Base-by-base conservation (phyloP, 352 stramenopile genomes). In the Phytophthora boehmeriae region DNA sequence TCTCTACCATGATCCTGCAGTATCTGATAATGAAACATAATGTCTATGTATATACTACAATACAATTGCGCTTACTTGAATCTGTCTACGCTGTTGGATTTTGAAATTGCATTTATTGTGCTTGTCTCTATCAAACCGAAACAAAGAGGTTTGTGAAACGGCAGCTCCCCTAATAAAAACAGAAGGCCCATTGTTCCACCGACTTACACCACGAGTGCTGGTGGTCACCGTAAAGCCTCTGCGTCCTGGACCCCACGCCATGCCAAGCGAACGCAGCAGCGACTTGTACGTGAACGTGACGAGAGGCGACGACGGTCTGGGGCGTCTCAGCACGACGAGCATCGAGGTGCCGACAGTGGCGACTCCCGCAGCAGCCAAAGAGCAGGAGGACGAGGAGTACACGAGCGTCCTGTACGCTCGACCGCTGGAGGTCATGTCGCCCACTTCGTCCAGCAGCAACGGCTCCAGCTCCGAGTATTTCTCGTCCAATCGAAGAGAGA, bases 391-490 rank as follows among this genome's bases (percentile, higher is more conserved):
- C 35, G 28, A 36, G 5, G 72, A 74, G 43, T 80, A 65, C 48
- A 67, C 61, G 16, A 75, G 32, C 32, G 66, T 73, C 4, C 41
- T 76, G 39, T 77, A 66, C 38, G 35, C 67, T 22, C 65, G 53
- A 44, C 54, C 50, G 6, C 13, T 68, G 61, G 71, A 83, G 25
- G 48, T 68, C 39, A 71, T 74, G 44, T 88, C 78, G 42, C 75
- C 78, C 14, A 85, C 78, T 10, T 88, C 78, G 0, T 86, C 78
- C 17, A 86, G 78, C 34, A 88, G 76, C 59, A 83, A 86, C 39
- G 76, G 64, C 10, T 88, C 78, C 13, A 66, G 35, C 8, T 23
- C 51, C 5, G 78, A 83, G 30, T 54, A 66, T 30, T 72, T 62
- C 44, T 25, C 56, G 8, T 35, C 54, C 23, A 23, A 9, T 22